Percentiles rank a stretch among this genome's conserved stretches.
phyloP scores from a whole-genome alignment of 352 stramenopile genomes.

The Globisporangium spinosum region DNA sequence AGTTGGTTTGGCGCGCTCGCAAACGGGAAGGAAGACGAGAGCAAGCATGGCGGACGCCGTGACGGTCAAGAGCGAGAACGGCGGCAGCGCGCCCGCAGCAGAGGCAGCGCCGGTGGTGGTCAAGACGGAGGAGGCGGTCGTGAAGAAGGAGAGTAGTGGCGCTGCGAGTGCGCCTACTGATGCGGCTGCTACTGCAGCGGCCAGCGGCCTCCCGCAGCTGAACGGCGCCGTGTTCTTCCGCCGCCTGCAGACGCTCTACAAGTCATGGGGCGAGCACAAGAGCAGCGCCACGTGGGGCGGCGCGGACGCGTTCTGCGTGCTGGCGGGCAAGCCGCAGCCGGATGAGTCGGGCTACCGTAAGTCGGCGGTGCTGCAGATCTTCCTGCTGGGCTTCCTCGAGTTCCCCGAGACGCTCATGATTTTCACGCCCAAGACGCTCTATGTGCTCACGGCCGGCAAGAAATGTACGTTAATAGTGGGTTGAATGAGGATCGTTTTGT shows the following conservation, averaged over 20 bases:
- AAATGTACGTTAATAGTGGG: conserved; percentile 53
- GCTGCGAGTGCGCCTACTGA: neutral
- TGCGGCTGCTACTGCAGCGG: conserved; percentile 1
- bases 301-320: conserved; percentile 78
- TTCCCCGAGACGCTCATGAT: conserved; percentile 92
- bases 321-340: conserved; percentile 72
- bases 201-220: conserved; percentile 34
- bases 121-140: conserved; percentile 30
- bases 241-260: conserved; percentile 72
- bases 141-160: conserved; percentile 30
- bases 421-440: conserved; percentile 82
- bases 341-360: conserved; percentile 89
- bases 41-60: conserved; percentile 25
- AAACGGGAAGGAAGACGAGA: neutral
- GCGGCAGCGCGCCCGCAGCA: neutral
- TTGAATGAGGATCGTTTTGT: conserved; percentile 7
- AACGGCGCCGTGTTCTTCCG: conserved; percentile 77
- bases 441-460: conserved; percentile 85
- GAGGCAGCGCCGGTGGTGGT: conserved; percentile 18
- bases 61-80: conserved; percentile 21
- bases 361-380: conserved; percentile 88
- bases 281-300: conserved; percentile 43
- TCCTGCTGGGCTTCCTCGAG: conserved; percentile 88
- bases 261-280: conserved; percentile 61
- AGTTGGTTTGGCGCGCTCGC: conserved; percentile 6